Evolutionary conservation across 106 monocot genomes (phyloP).

Genomic region (Allium sativum): DNA sequence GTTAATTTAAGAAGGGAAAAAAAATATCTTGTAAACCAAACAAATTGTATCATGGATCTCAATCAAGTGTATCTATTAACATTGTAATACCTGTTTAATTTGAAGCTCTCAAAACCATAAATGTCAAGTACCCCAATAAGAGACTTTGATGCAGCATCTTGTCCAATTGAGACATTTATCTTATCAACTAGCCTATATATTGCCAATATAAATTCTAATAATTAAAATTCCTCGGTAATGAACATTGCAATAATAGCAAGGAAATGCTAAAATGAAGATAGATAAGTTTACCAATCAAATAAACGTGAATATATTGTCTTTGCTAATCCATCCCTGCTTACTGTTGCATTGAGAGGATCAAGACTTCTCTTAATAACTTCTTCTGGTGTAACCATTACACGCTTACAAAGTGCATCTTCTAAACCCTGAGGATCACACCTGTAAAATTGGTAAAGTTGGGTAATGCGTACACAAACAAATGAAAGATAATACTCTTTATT

Average conservation of each 20-base stretch:
- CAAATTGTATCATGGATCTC: no score
- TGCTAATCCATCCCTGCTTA: slow-evolving; percentile 94
- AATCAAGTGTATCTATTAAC: neutral
- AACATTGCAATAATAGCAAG: no score
- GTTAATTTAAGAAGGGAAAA: neutral
- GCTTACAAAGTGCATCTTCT: slow-evolving; percentile 92
- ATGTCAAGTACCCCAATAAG: slow-evolving; percentile 98
- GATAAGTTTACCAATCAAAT: slow-evolving; percentile 82
- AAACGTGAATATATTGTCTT: slow-evolving; percentile 91
- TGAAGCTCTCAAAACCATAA: slow-evolving; percentile 99
- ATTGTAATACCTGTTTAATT: slow-evolving; percentile 50
- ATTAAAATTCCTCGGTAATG: neutral
- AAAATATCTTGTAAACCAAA: neutral
- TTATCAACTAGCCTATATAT: slow-evolving; percentile 82
- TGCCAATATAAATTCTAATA: neutral
- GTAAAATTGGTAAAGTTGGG: slow-evolving; percentile 24
- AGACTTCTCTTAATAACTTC: slow-evolving; percentile 91
- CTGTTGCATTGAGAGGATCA: slow-evolving; percentile 68
- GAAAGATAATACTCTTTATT: neutral
- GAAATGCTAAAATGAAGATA: no score
- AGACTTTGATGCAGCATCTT: slow-evolving; percentile 69
- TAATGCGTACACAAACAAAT: neutral
- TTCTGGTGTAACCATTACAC: slow-evolving; percentile 97
- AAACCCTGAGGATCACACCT: slow-evolving; percentile 84
- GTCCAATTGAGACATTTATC: slow-evolving; percentile 95